These are phyloP conservation scores for Metschnikowia aberdeeniae DNA, from an alignment of 805 yeast genomes.

Conservation along the genomic window DNA sequence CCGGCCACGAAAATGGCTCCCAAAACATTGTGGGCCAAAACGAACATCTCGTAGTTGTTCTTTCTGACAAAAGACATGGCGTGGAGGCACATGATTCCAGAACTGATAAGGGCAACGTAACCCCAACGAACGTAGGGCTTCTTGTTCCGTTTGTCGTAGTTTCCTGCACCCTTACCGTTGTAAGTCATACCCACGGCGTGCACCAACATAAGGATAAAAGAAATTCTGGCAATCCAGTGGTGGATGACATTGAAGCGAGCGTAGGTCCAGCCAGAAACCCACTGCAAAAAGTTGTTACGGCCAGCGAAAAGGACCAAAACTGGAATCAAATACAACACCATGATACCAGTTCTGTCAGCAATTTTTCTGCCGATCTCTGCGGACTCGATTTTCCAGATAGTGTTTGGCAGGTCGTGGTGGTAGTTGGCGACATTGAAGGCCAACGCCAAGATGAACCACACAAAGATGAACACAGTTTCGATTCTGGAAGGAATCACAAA, in stretches of 20 bases:
- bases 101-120: conserved; percentile 27
- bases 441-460: conserved; percentile 17
- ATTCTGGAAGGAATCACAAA: conserved; percentile 28
- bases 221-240: conserved; percentile 58
- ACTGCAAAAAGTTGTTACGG: conserved; percentile 64
- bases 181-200: conserved; percentile 43
- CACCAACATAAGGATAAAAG: conserved; percentile 45
- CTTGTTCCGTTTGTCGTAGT: too few species aligned
- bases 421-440: conserved; percentile 12
- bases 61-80: conserved; percentile 51
- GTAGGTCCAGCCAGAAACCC: conserved; percentile 59
- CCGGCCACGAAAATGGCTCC: conserved; percentile 46
- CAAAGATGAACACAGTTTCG: conserved; percentile 21
- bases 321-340: conserved; percentile 49
- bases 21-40: conserved; percentile 40
- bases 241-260: conserved; percentile 61
- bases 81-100: conserved; percentile 44
- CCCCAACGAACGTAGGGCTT: conserved; percentile 34
- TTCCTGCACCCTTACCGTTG: conserved; percentile 32
- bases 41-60: conserved; percentile 52
- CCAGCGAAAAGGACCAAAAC: conserved; percentile 59
- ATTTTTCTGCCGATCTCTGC: conserved; percentile 22
- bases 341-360: conserved; percentile 54
- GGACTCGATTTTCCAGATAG: conserved; percentile 5
- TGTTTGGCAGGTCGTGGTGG: conserved; percentile 10